Conservation (phyloP, 371 early-diverging fungal species). For the Dinochytrium kinnereticum region DNA sequence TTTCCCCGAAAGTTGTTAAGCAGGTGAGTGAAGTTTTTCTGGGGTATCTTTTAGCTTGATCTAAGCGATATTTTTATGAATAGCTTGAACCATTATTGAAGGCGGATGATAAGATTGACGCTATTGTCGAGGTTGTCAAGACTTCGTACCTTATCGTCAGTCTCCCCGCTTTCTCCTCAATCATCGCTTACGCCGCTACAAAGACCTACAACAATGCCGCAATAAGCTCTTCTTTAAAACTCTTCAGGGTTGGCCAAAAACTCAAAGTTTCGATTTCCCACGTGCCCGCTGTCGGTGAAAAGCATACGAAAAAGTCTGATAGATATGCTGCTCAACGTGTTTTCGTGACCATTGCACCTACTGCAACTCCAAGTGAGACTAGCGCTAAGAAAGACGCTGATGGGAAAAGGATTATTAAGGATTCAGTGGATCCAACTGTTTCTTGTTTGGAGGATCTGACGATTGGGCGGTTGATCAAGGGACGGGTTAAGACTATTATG, state of each 20-base stretch:
- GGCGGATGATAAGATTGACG: constrained; percentile 47
- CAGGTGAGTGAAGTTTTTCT: constrained; percentile 9
- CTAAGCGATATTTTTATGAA: not conserved
- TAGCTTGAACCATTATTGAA: not conserved
- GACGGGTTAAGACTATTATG: constrained; percentile 60
- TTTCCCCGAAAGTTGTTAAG: not conserved
- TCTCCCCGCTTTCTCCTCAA: constrained; percentile 59
- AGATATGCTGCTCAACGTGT: constrained; percentile 14
- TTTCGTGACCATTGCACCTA: constrained; percentile 10
- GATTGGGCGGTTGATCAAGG: constrained; percentile 63
- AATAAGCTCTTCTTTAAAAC: constrained; percentile 56
- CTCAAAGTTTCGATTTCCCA: constrained; percentile 46
- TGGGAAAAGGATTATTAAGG: constrained; percentile 35
- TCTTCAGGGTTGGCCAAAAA: constrained; percentile 62
- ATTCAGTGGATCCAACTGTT: constrained; percentile 57
- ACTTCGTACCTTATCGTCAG: constrained; percentile 73
- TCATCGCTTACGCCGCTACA: constrained; percentile 59
- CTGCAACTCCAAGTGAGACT: not conserved
- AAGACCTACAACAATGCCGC: constrained; percentile 36
- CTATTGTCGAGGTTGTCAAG: constrained; percentile 73
- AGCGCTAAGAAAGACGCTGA: not conserved
- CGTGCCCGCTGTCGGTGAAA: not conserved
- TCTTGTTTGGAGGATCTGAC: constrained; percentile 60
- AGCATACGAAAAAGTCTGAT: not conserved
- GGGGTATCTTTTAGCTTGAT: not conserved